phyloP scores from a whole-genome alignment of 805 yeast species.

The Candida jianshihensis region DNA sequence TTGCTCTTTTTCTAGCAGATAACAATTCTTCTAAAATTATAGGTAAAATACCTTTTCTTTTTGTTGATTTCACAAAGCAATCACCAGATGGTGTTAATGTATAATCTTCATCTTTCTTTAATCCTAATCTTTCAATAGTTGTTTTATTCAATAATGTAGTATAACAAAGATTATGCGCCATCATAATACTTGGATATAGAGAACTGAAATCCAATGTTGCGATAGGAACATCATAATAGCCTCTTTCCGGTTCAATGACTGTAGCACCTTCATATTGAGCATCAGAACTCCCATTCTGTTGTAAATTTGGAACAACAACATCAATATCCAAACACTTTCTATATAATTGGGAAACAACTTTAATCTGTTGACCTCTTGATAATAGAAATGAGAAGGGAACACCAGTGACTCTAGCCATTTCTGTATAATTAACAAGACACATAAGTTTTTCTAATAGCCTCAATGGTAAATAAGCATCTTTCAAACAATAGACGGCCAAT shows the following conservation, averaged over 20 bases:
- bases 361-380: conserved; percentile 94
- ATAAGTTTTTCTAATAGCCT: conserved; percentile 85
- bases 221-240: conserved; percentile 94
- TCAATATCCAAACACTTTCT: conserved; percentile 85
- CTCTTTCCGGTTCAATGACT: conserved; percentile 93
- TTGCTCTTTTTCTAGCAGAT: conserved; percentile 89
- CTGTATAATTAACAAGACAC: conserved; percentile 96
- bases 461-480: conserved; percentile 90
- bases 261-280: conserved; percentile 98
- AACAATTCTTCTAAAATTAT: conserved; percentile 84
- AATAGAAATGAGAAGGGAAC: conserved; percentile 90
- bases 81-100: conserved; percentile 89
- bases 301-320: conserved; percentile 86
- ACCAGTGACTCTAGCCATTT: conserved; percentile 99
- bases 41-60: conserved; percentile 83
- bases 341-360: conserved; percentile 91
- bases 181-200: conserved; percentile 96
- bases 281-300: conserved; percentile 68
- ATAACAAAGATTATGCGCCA: conserved; percentile 97
- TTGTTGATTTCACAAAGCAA: conserved; percentile 63
- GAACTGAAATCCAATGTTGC: conserved; percentile 98
- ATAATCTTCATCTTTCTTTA: conserved; percentile 72
- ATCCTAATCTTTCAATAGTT: conserved; percentile 55
- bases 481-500: conserved; percentile 92
- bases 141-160: conserved; percentile 74